A percentile compares a stretch with the other conserved stretches of the same genome.
Conservation (phyloP, 306 rosid species). For the Coriaria nepalensis region DNA sequence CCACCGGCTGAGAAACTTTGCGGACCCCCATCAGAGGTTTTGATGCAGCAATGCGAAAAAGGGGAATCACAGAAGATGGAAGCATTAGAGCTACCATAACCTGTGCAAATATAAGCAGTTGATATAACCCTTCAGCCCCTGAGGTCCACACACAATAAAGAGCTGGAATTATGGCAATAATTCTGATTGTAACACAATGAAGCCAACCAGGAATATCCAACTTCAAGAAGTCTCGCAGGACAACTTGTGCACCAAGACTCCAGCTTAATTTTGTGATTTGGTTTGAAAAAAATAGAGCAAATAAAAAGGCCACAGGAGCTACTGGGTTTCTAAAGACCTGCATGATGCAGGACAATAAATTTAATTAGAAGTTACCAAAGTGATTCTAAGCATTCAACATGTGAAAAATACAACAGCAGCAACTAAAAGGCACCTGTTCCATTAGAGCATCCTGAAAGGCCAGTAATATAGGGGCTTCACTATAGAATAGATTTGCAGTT, state of each 20-base stretch:
- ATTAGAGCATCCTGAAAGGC: constrained; percentile 64
- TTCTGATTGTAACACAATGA: constrained; percentile 79
- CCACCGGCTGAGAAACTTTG: constrained; percentile 62
- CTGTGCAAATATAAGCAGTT: constrained; percentile 71
- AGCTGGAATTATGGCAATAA: constrained; percentile 73
- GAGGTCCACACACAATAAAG: constrained; percentile 81
- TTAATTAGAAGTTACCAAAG: neutral
- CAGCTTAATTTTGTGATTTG: constrained; percentile 59
- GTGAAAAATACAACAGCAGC: too few relatives aligned
- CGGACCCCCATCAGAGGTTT: constrained; percentile 69
- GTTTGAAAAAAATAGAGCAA: constrained; percentile 37
- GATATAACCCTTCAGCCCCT: constrained; percentile 92
- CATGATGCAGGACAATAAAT: constrained; percentile 10
- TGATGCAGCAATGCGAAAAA: constrained; percentile 73
- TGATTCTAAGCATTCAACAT: too few relatives aligned
- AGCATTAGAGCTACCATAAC: constrained; percentile 72
- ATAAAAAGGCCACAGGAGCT: constrained; percentile 41
- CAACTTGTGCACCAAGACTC: constrained; percentile 72
- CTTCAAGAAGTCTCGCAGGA: constrained; percentile 55
- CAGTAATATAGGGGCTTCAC: constrained; percentile 48
- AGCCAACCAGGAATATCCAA: constrained; percentile 94
- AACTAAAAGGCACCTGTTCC: constrained; percentile 52
- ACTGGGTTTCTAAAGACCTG: constrained; percentile 68
- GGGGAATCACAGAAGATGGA: constrained; percentile 90
- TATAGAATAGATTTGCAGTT: constrained; percentile 51